Percentiles rank a stretch among this genome's conserved stretches.
phyloP scores from a whole-genome alignment of 2,329 filamentous ascomycete genomes.

The Gnomoniopsis sp. region DNA sequence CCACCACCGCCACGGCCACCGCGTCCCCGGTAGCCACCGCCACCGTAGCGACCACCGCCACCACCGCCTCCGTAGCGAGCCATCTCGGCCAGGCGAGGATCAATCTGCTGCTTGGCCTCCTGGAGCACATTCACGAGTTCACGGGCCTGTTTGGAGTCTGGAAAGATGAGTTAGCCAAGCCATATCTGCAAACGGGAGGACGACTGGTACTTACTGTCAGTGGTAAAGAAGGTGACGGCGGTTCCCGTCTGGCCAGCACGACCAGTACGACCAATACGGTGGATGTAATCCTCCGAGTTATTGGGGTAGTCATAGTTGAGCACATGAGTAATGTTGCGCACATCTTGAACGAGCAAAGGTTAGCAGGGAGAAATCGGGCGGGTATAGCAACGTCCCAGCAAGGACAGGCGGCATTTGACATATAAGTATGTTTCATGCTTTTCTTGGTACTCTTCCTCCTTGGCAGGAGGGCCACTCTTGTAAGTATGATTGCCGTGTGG shows the following conservation, averaged over 20 bases:
- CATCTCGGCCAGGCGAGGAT: constrained; percentile 95
- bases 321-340: constrained; percentile 99
- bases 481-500: constrained; percentile 48
- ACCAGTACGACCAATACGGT: constrained; percentile 93
- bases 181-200: not conserved
- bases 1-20: constrained; percentile 41
- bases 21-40: constrained; percentile 64
- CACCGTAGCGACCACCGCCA: constrained; percentile 69
- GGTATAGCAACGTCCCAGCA: constrained; percentile 63
- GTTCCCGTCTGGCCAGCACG: constrained; percentile 93
- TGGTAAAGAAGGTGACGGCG: constrained; percentile 97
- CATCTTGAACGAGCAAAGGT: constrained; percentile 81
- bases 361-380: constrained; percentile 63
- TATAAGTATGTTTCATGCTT: constrained; percentile 50
- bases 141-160: constrained; percentile 91
- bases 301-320: constrained; percentile 99
- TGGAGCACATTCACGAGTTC: constrained; percentile 89
- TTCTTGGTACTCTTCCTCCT: constrained; percentile 49
- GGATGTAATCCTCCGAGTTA: constrained; percentile 98
- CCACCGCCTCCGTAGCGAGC: constrained; percentile 84
- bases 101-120: constrained; percentile 97
- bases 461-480: constrained; percentile 58
- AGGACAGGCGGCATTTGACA: constrained; percentile 39
- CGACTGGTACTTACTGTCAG: constrained; percentile 79
- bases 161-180: constrained; percentile 32